Percentiles rank a stretch among this genome's conserved stretches.
These are phyloP conservation scores for Candolleomyces eurysporus DNA, from an alignment of 768 basidiomycete species.

Conservation along the genomic window DNA sequence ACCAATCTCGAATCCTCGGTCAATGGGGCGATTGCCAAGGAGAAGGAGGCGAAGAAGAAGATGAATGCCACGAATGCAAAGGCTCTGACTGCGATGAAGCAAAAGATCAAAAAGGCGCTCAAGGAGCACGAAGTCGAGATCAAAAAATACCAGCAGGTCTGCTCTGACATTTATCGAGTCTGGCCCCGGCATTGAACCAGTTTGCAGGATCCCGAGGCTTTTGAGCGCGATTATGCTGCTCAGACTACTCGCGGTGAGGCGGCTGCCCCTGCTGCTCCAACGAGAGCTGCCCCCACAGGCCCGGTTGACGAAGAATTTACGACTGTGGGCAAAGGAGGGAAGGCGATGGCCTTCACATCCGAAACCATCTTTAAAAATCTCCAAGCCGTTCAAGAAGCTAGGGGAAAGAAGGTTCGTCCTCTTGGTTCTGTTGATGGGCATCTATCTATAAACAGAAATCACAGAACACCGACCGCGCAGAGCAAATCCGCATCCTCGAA, in stretches of 20 bases:
- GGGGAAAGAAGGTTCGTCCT: conserved; percentile 87
- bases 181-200: neutral
- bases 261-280: conserved; percentile 32
- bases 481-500: conserved; percentile 91
- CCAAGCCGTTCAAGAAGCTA: conserved; percentile 86
- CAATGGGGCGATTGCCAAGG: conserved; percentile 70
- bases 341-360: conserved; percentile 73
- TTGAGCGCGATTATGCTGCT: conserved; percentile 71
- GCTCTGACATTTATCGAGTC: conserved; percentile 16
- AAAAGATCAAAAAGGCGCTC: conserved; percentile 87
- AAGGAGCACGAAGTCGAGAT: conserved; percentile 88
- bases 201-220: conserved; percentile 83
- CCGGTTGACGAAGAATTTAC: conserved; percentile 72
- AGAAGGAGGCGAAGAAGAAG: conserved; percentile 94
- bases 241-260: conserved; percentile 26
- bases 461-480: conserved; percentile 93
- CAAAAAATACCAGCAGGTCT: conserved; percentile 75
- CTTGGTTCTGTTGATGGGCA: conserved; percentile 4
- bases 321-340: conserved; percentile 90
- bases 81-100: conserved; percentile 96
- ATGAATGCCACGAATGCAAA: conserved; percentile 94
- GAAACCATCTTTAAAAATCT: conserved; percentile 92
- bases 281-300: conserved; percentile 39
- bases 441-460: conserved; percentile 5
- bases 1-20: conserved; percentile 74